Evolutionary conservation across 306 rosid species (phyloP).

Genomic region (Medicago lupulina): DNA sequence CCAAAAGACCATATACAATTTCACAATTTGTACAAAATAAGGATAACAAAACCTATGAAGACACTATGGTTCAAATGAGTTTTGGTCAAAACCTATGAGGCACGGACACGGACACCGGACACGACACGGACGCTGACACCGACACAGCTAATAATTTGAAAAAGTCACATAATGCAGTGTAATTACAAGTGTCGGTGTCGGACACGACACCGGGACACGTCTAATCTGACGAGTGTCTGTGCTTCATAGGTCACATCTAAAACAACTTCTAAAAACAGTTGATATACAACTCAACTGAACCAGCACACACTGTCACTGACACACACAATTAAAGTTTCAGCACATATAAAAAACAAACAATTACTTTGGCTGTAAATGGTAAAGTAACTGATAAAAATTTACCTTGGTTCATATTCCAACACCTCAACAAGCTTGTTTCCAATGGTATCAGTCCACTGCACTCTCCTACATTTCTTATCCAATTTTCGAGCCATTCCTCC

Average conservation of each 20-base stretch:
- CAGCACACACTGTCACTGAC: background rate
- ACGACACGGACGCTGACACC: no score
- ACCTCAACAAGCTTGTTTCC: slow-evolving; percentile 87
- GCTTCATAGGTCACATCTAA: background rate
- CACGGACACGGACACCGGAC: no score
- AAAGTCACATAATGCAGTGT: no score
- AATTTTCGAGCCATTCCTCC: slow-evolving; percentile 75
- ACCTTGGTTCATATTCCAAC: slow-evolving; percentile 82
- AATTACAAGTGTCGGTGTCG: no score
- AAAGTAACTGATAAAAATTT: slow-evolving; percentile 32
- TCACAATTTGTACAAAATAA: background rate
- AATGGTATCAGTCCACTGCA: slow-evolving; percentile 89
- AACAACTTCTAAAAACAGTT: background rate
- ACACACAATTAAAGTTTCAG: background rate
- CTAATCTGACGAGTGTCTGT: no score
- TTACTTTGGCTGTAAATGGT: background rate
- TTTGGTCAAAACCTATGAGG: background rate
- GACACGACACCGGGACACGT: no score
- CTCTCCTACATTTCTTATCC: slow-evolving; percentile 61
- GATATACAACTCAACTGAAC: slow-evolving; percentile 15
- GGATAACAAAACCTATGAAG: background rate
- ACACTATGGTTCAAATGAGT: background rate
- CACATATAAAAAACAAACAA: background rate
- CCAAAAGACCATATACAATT: background rate
- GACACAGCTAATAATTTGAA: no score